phyloP scores from a whole-genome alignment of 2,329 filamentous ascomycete species.

The Colletotrichum endophyticum region DNA sequence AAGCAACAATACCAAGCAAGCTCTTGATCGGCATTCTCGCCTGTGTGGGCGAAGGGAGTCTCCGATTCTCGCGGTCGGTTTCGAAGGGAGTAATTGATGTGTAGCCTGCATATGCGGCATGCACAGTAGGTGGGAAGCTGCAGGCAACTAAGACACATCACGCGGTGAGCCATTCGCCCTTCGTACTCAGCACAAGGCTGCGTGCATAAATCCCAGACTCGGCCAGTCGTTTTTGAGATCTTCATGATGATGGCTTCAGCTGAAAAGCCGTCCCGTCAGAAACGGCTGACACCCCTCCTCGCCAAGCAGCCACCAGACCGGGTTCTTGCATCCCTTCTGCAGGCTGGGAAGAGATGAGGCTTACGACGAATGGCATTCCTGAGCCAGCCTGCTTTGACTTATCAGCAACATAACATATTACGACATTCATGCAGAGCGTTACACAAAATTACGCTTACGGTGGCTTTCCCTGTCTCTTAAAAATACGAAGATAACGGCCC shows the following conservation, averaged over 20 bases:
- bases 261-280: accelerated
- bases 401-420: accelerated
- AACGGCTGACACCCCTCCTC: background rate
- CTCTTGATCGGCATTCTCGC: background rate
- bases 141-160: background rate
- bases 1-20: background rate
- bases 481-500: background rate
- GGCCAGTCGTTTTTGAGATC: accelerated
- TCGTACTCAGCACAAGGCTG: background rate
- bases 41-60: no score
- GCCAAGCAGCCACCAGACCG: background rate
- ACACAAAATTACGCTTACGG: background rate
- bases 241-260: background rate
- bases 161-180: background rate
- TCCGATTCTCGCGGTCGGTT: no score
- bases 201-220: accelerated
- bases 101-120: no score
- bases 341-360: background rate
- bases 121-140: no score
- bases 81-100: no score
- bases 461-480: accelerated
- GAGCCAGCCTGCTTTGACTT: background rate
- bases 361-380: background rate
- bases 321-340: background rate
- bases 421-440: background rate